Evolutionary conservation across 768 basidiomycete genomes (phyloP).

Genomic region (Multifurca ochricompacta): DNA sequence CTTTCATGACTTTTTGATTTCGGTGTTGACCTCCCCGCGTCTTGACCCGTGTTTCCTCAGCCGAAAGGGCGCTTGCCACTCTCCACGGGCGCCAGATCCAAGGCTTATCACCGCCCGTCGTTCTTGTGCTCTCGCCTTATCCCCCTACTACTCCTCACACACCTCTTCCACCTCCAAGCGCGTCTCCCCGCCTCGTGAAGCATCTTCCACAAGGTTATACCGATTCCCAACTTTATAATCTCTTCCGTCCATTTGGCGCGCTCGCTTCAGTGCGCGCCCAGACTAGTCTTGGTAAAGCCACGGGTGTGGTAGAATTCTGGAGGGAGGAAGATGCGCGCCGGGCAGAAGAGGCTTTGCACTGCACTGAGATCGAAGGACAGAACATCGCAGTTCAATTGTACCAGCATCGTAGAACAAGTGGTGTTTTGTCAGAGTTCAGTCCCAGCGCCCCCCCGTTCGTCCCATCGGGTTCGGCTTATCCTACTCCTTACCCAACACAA

Average conservation of each 20-base stretch:
- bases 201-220: constrained; percentile 64
- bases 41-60: constrained; percentile 34
- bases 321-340: constrained; percentile 74
- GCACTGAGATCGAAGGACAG: constrained; percentile 72
- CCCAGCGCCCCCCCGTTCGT: constrained; percentile 69
- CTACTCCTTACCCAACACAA: constrained; percentile 51
- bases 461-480: constrained; percentile 52
- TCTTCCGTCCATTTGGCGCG: constrained; percentile 79
- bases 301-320: constrained; percentile 80
- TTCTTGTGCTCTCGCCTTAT: constrained; percentile 72
- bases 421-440: constrained; percentile 56
- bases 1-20: background rate
- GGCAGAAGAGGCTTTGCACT: constrained; percentile 79
- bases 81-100: constrained; percentile 70
- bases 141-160: constrained; percentile 73
- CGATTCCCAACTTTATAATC: constrained; percentile 72
- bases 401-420: constrained; percentile 53
- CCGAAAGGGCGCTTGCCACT: constrained; percentile 83
- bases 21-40: background rate
- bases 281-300: constrained; percentile 69
- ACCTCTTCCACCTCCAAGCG: constrained; percentile 65
- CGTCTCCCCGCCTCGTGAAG: constrained; percentile 75
- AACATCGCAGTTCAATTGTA: constrained; percentile 80
- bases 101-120: constrained; percentile 47
- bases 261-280: constrained; percentile 70